These are phyloP conservation scores for Cladophialophora immunda DNA, from an alignment of 2,329 filamentous ascomycete genomes.

Conservation along the genomic window DNA sequence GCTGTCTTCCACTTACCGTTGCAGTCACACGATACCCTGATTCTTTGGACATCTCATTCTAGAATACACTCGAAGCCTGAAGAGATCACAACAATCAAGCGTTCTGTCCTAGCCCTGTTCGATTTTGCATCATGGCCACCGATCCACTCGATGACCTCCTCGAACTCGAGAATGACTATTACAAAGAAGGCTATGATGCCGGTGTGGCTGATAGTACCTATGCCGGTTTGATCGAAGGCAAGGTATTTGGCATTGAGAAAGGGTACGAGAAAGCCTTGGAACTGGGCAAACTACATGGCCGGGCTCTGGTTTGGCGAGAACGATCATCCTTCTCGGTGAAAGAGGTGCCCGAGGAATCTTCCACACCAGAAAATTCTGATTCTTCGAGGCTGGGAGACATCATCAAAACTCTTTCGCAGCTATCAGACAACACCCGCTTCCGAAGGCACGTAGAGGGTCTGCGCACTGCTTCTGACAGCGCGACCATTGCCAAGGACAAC, in stretches of 20 bases:
- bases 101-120: no score
- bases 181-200: slow-evolving; percentile 79
- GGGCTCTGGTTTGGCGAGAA: slow-evolving; percentile 83
- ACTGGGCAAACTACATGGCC: slow-evolving; percentile 79
- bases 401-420: slow-evolving; percentile 26
- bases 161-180: slow-evolving; percentile 74
- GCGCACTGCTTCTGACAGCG: slow-evolving; percentile 79
- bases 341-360: background rate
- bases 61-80: background rate
- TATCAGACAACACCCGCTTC: slow-evolving; percentile 70
- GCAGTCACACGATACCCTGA: background rate
- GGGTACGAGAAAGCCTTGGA: slow-evolving; percentile 92
- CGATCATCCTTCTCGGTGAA: slow-evolving; percentile 50
- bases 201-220: slow-evolving; percentile 78
- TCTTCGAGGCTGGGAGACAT: slow-evolving; percentile 17
- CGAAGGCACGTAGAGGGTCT: slow-evolving; percentile 79
- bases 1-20: background rate
- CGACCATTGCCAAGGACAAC: slow-evolving; percentile 80
- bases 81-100: background rate
- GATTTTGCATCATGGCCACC: slow-evolving; percentile 46
- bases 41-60: background rate
- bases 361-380: background rate
- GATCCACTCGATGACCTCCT: slow-evolving; percentile 67
- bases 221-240: slow-evolving; percentile 85
- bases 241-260: slow-evolving; percentile 87